Base-by-base conservation (phyloP, 2,329 filamentous ascomycete species). In the Diaporthe aspalathi region DNA sequence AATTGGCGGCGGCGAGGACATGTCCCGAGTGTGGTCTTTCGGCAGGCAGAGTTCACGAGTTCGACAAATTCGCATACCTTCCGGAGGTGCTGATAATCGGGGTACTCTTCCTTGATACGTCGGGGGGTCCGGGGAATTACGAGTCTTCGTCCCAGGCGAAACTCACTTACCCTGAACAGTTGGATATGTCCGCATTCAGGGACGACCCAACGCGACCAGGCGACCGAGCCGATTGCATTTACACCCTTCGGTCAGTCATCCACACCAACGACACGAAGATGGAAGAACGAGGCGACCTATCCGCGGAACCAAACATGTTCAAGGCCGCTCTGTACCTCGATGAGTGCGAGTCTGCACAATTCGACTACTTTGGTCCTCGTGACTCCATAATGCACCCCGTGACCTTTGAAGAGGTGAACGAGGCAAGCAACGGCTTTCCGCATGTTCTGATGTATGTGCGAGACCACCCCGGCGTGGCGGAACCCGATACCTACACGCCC, bases 101-200 rank as follows among this genome's bases (percentile, higher is more conserved):
- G 2, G 2, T 29, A 1, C 7, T 11, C 5, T 65, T 65, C 8
- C 24, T 49, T 16, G 22, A 50, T 16, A 50, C 16, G 24, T 27
- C 49, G 11, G 49, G 7, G 22, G 22, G 22, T 27, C 12, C 14
- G 7, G 22, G 22, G 12, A 17, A 7, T 0, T 24, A 17, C 24
- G 3, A 7, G 24, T 17, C 8, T 3, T 9, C 5, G 11, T 22
- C 2, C 5, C 29, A 65, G n/a, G 60, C 20, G 6, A 35, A 22
- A 7, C 3, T 65, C 20, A 49, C 27, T 8, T 50, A 50, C 27
- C 60, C 60, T 14, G 45, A 65, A 17, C 4, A 16, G 14, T 29
- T 65, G 45, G 60, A 65, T 20, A 49, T 65, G 60, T 65, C 60
- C 45, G 45, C 20, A 7, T 20, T 65, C 12, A 35, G n/a, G 32